These are phyloP conservation scores for Phytopythium litorale DNA, from an alignment of 352 stramenopile genomes.

Conservation along the genomic window DNA sequence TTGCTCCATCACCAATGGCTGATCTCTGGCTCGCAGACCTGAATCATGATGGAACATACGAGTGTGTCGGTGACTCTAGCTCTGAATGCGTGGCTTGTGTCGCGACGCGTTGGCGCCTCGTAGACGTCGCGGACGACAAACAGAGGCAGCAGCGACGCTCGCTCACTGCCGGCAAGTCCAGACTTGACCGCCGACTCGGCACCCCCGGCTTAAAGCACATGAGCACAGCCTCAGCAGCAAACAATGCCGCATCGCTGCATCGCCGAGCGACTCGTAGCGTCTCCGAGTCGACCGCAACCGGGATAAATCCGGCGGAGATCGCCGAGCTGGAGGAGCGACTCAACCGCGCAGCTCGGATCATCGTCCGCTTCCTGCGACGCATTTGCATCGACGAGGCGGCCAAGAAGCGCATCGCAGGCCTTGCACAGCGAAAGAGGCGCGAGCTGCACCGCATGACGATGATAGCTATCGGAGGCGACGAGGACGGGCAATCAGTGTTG, in stretches of 20 bases:
- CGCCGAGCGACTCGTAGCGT: background rate
- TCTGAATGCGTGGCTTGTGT: background rate
- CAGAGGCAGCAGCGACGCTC: background rate
- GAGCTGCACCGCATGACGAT: slow-evolving; percentile 19
- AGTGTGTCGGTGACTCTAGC: background rate
- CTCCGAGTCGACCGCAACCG: background rate
- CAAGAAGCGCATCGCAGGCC: slow-evolving; percentile 18
- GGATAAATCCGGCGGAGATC: background rate
- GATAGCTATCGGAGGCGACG: background rate
- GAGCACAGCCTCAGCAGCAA: background rate
- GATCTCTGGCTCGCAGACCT: background rate
- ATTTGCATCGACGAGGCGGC: slow-evolving; percentile 24
- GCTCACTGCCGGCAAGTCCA: background rate
- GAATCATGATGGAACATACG: background rate
- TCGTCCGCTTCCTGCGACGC: slow-evolving; percentile 49
- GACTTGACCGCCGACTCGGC: background rate
- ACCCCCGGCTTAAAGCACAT: background rate
- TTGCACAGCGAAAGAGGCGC: slow-evolving; percentile 30
- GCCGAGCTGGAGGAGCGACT: slow-evolving; percentile 18
- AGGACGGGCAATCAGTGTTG: slow-evolving; percentile 19
- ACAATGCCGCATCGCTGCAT: background rate
- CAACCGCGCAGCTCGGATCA: slow-evolving; percentile 45
- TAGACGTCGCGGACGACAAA: slow-evolving; percentile 3
- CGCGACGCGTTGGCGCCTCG: background rate
- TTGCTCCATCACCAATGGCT: background rate